Conservation (phyloP, 805 yeast species). For the Yarrowia osloensis region DNA sequence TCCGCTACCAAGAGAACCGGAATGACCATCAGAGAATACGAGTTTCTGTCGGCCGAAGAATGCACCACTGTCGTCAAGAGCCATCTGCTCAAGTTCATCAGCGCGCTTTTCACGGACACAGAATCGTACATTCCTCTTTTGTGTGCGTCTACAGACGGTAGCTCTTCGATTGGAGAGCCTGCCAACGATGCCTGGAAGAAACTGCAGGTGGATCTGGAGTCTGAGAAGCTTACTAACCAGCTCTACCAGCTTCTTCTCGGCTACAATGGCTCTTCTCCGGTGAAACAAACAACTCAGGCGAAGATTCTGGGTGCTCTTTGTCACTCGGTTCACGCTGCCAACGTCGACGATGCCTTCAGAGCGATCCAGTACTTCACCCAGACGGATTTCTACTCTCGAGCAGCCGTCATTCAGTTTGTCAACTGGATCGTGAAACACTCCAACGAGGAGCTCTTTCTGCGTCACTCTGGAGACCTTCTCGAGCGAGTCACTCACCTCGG, state of each 20-base stretch:
- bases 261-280: slow-evolving; percentile 53
- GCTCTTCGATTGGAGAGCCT: slow-evolving; percentile 55
- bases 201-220: slow-evolving; percentile 55
- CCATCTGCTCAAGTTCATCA: slow-evolving; percentile 35
- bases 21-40: slow-evolving; percentile 19
- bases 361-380: slow-evolving; percentile 64
- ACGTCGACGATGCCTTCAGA: slow-evolving; percentile 50
- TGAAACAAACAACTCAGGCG: slow-evolving; percentile 55
- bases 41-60: slow-evolving; percentile 8
- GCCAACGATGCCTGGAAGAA: slow-evolving; percentile 57
- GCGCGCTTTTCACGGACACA: slow-evolving; percentile 48
- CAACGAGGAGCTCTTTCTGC: slow-evolving; percentile 12
- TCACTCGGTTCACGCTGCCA: slow-evolving; percentile 56
- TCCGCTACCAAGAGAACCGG: slow-evolving; percentile 21
- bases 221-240: slow-evolving; percentile 45
- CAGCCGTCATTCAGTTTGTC: slow-evolving; percentile 61
- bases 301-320: slow-evolving; percentile 53
- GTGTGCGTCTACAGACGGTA: slow-evolving; percentile 64
- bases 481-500: slow-evolving; percentile 15
- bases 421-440: slow-evolving; percentile 46
- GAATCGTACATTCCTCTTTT: slow-evolving; percentile 53
- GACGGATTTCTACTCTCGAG: slow-evolving; percentile 53
- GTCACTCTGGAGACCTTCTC: slow-evolving; percentile 5
- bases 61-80: slow-evolving; percentile 7
- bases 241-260: slow-evolving; percentile 58